Percentiles rank a stretch among this genome's conserved stretches.
phyloP scores from a whole-genome alignment of 192 early-diverging fungal genomes.

The Pilaira anomala region DNA sequence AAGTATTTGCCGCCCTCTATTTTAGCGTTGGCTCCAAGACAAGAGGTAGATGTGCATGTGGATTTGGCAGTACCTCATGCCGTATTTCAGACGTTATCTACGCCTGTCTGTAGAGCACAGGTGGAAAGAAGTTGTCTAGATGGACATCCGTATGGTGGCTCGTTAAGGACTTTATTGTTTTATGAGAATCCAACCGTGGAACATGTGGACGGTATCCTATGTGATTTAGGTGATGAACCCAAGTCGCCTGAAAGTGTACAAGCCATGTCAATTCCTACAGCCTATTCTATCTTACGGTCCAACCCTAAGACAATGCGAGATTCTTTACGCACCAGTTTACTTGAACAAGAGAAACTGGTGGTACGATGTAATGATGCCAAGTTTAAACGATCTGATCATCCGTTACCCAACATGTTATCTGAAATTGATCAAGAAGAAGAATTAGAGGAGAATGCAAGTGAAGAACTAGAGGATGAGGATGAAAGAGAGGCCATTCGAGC shows the following conservation, averaged over 20 bases:
- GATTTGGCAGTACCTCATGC: slow-evolving; percentile 7
- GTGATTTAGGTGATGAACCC: neutral
- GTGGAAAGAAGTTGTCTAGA: neutral
- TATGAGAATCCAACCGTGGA: slow-evolving; percentile 7
- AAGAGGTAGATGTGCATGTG: slow-evolving; percentile 5
- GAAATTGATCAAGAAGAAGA: neutral
- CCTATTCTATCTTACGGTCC: neutral
- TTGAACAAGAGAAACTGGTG: neutral
- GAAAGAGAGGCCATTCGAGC: neutral
- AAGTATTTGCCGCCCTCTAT: slow-evolving; percentile 36
- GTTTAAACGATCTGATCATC: neutral
- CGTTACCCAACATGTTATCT: too few relatives aligned
- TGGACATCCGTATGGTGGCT: slow-evolving; percentile 13
- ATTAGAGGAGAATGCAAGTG: too few relatives aligned
- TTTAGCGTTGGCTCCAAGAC: slow-evolving; percentile 4
- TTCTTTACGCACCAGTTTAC: too few relatives aligned
- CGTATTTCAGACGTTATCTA: slow-evolving; percentile 3
- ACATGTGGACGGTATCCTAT: slow-evolving; percentile 14
- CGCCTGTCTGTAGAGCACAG: neutral
- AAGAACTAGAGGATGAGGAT: too few relatives aligned
- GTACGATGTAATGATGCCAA: neutral
- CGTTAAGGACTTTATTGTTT: slow-evolving; percentile 9
- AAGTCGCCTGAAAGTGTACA: neutral
- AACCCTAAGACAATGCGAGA: too few relatives aligned
- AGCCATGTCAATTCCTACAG: neutral